A percentile compares a stretch with the other conserved stretches of the same genome.
These are phyloP conservation scores for Monosporascus sp. DNA, from an alignment of 2,329 filamentous ascomycete species.

Conservation along the genomic window DNA sequence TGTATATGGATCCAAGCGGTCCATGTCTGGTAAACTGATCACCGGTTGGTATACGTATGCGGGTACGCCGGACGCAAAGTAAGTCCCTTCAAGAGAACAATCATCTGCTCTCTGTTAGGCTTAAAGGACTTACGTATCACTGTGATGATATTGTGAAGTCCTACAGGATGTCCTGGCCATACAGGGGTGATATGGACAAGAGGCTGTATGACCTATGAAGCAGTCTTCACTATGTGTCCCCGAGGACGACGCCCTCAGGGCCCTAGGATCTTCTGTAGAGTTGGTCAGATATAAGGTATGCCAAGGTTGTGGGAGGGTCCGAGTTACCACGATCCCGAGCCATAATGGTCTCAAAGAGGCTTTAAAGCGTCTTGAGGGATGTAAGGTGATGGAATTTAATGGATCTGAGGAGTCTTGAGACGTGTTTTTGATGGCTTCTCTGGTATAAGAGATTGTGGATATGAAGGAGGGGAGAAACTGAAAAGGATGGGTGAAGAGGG, in stretches of 20 bases:
- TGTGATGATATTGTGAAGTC: background rate
- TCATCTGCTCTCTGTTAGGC: background rate
- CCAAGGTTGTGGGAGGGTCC: background rate
- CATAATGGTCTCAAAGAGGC: background rate
- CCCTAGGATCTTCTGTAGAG: background rate
- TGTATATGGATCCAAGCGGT: background rate
- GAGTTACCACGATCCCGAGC: background rate
- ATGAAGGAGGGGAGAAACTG: constrained; percentile 9
- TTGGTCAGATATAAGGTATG: background rate
- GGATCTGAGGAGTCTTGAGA: constrained; percentile 7
- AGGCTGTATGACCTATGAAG: background rate
- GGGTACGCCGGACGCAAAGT: background rate
- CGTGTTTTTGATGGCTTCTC: constrained; percentile 11
- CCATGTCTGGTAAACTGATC: background rate
- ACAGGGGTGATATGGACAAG: background rate
- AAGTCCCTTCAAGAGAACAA: background rate
- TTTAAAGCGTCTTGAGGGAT: constrained; percentile 5
- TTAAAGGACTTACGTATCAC: background rate
- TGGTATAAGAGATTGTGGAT: constrained; percentile 3
- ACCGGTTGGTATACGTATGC: background rate
- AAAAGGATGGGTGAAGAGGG: constrained; percentile 14
- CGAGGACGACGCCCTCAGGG: background rate
- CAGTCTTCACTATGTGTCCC: background rate
- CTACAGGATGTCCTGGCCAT: background rate
- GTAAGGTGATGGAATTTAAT: constrained; percentile 12